Evolutionary conservation across 2,329 filamentous ascomycete species (phyloP).

Genomic region (Pyricularia sp.): DNA sequence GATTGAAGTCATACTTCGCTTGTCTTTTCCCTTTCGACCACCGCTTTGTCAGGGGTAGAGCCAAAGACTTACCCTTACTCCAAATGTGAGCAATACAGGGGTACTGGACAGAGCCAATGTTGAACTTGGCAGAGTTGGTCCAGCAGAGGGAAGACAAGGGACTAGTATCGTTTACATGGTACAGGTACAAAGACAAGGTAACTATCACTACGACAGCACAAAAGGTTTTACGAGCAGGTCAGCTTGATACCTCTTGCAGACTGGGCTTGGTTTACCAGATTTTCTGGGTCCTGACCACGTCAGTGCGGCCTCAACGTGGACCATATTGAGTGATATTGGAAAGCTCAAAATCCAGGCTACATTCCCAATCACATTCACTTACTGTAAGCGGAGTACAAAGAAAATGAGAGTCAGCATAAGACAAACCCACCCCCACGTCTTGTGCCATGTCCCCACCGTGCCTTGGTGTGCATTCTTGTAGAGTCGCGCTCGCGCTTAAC

Average conservation of each 20-base stretch:
- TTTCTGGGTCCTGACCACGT: background rate
- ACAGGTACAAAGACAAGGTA: background rate
- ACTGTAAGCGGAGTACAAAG: background rate
- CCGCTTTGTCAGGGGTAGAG: background rate
- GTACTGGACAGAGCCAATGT: background rate
- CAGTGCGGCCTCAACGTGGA: background rate
- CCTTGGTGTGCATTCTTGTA: background rate
- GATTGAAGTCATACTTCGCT: background rate
- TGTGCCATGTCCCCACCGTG: background rate
- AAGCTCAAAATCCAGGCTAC: background rate
- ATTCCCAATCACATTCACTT: background rate
- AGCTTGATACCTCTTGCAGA: background rate
- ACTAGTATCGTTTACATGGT: background rate
- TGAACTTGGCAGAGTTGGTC: background rate
- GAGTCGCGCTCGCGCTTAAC: background rate
- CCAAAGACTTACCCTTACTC: background rate
- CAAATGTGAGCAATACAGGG: background rate
- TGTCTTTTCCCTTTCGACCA: background rate
- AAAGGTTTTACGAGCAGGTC: background rate
- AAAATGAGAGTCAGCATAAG: background rate
- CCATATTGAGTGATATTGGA: background rate
- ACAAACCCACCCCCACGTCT: background rate
- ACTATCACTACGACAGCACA: background rate
- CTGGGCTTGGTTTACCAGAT: too few species aligned
- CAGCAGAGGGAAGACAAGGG: background rate